Evolutionary conservation across 495 filamentous ascomycete genomes (phyloP).

Genomic region (Penicillium diatomitis): DNA sequence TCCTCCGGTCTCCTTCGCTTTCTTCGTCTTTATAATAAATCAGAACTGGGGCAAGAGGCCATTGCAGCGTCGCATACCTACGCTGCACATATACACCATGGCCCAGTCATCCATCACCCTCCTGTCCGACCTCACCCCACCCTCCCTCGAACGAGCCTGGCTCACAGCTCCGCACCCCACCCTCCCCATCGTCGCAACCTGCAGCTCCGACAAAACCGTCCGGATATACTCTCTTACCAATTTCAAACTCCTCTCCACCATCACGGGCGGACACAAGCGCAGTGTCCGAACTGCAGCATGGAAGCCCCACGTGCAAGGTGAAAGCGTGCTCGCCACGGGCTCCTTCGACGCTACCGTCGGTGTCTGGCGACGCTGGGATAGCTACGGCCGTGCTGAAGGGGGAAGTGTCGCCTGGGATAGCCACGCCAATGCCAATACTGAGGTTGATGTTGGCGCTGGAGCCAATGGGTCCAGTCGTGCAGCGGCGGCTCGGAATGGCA

Average conservation of each 20-base stretch:
- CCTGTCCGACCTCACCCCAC: constrained; percentile 39
- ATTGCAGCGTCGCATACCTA: too few relatives aligned
- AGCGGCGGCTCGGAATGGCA: not conserved
- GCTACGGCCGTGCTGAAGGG: constrained; percentile 25
- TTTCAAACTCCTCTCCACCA: constrained; percentile 64
- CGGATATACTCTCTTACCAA: constrained; percentile 79
- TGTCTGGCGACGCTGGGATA: constrained; percentile 68
- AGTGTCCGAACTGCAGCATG: constrained; percentile 72
- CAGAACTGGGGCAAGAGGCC: too few relatives aligned
- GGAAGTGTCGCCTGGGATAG: constrained; percentile 7
- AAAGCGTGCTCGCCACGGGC: constrained; percentile 77
- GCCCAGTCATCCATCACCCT: constrained; percentile 9
- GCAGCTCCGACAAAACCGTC: constrained; percentile 74
- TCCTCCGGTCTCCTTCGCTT: too few relatives aligned
- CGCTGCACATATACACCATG: not conserved
- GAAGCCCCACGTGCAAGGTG: constrained; percentile 60
- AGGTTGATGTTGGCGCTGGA: not conserved
- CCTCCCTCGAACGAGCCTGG: constrained; percentile 77
- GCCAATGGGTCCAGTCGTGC: not conserved
- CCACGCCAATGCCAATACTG: not conserved
- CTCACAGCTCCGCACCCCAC: constrained; percentile 74
- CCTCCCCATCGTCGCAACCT: constrained; percentile 80
- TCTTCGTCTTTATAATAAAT: too few relatives aligned
- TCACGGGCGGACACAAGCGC: constrained; percentile 83
- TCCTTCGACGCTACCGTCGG: constrained; percentile 87